A percentile compares a stretch with the other conserved stretches of the same genome.
Evolutionary conservation across 345 rosid genomes (phyloP).

Genomic region (Brassica rapa): DNA sequence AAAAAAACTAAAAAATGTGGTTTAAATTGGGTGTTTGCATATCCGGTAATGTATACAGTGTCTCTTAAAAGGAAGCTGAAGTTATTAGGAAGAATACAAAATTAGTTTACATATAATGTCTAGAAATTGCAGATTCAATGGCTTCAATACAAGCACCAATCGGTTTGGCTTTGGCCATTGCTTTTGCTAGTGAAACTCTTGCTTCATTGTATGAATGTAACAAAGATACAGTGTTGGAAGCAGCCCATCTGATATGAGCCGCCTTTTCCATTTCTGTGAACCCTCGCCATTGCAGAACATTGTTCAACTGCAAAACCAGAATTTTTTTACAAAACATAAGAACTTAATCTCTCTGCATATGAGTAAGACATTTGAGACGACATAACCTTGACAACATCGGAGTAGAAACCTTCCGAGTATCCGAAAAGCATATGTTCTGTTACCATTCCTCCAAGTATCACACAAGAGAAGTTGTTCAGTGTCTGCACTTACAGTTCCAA

Average conservation of each 20-base stretch:
- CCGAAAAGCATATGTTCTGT: slow-evolving; percentile 56
- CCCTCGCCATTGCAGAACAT: slow-evolving; percentile 45
- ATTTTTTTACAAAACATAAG: neutral
- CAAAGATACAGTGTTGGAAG: slow-evolving; percentile 40
- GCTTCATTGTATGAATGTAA: slow-evolving; percentile 39
- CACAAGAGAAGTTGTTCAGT: slow-evolving; percentile 49
- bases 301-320: slow-evolving; percentile 43
- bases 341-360: neutral
- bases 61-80: neutral
- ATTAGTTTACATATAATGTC: neutral
- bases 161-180: slow-evolving; percentile 48
- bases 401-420: slow-evolving; percentile 48
- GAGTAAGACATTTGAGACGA: neutral
- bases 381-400: slow-evolving; percentile 54
- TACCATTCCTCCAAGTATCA: slow-evolving; percentile 56
- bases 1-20: too few species aligned
- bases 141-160: slow-evolving; percentile 48
- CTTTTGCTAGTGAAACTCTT: slow-evolving; percentile 44
- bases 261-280: slow-evolving; percentile 37
- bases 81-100: neutral
- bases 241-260: slow-evolving; percentile 54
- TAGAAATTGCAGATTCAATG: slow-evolving; percentile 43
- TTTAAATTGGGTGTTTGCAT: neutral
- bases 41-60: neutral
- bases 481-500: slow-evolving; percentile 16